These are phyloP conservation scores for Yamadazyma dendronema DNA, from an alignment of 1,139 yeast genomes.

Conservation along the genomic window DNA sequence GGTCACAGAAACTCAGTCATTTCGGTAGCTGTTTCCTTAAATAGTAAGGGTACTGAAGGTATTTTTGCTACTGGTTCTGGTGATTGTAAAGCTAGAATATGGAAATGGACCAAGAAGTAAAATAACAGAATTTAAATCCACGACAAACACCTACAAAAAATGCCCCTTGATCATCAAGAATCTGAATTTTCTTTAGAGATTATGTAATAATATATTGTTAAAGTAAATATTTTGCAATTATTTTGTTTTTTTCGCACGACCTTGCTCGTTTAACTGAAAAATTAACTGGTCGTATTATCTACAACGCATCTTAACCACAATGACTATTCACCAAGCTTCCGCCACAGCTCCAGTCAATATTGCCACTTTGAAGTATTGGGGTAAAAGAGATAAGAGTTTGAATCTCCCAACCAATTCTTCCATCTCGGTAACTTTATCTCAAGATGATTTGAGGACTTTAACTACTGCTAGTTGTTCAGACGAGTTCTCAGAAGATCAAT, in stretches of 20 bases:
- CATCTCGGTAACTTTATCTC: conserved; percentile 89
- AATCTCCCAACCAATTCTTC: conserved; percentile 95
- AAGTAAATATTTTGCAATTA: not conserved
- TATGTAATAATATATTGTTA: conserved; percentile 3
- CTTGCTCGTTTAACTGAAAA: conserved; percentile 11
- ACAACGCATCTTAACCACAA: conserved; percentile 12
- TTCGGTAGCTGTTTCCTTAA: conserved; percentile 85
- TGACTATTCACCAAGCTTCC: conserved; percentile 66
- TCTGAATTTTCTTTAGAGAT: not conserved
- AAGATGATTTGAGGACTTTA: conserved; percentile 83
- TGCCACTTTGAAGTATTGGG: conserved; percentile 98
- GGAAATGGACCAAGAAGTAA: conserved; percentile 60
- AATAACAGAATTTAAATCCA: not conserved
- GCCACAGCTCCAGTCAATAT: conserved; percentile 97
- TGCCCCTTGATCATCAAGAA: not conserved
- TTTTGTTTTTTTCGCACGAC: not conserved
- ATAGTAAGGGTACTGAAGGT: conserved; percentile 66
- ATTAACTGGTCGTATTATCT: not conserved
- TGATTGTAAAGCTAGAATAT: conserved; percentile 94
- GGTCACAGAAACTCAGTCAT: conserved; percentile 97
- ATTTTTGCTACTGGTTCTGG: conserved; percentile 98
- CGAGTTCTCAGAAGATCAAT: conserved; percentile 57
- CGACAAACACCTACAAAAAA: not conserved
- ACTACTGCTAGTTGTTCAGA: conserved; percentile 80
- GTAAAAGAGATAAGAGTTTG: conserved; percentile 83